A percentile compares a stretch with the other conserved stretches of the same genome.
Conservation (phyloP, 306 rosid genomes). For the Cicer judaicum region DNA sequence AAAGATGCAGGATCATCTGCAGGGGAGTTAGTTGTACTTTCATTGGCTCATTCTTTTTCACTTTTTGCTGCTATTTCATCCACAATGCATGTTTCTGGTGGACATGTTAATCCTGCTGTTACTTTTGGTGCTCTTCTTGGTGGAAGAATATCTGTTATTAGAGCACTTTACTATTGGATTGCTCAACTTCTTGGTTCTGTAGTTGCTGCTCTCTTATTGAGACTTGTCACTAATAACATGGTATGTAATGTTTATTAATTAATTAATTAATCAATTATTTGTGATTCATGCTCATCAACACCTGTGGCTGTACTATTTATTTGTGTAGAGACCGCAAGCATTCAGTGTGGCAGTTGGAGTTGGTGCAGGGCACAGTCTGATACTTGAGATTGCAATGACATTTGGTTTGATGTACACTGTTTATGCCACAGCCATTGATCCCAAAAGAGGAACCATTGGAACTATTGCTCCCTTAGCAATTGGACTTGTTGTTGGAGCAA, state of each 20-base stretch:
- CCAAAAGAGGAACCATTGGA: conserved; percentile 73
- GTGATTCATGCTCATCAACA: no score
- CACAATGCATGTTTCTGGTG: conserved; percentile 72
- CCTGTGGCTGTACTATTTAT: no score
- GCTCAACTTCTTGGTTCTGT: conserved; percentile 83
- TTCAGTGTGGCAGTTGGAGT: conserved; percentile 58
- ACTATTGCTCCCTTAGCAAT: conserved; percentile 76
- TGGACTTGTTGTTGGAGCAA: conserved; percentile 77
- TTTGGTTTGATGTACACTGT: conserved; percentile 76
- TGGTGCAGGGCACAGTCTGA: conserved; percentile 58
- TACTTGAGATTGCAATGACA: conserved; percentile 76
- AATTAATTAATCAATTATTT: no score
- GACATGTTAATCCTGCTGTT: conserved; percentile 85
- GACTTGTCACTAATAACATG: conserved; percentile 76
- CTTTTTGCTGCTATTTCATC: conserved; percentile 70
- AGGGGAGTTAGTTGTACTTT: conserved; percentile 53
- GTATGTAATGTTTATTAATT: neutral
- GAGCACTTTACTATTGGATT: conserved; percentile 71
- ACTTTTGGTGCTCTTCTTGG: conserved; percentile 85
- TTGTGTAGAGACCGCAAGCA: conserved; percentile 69
- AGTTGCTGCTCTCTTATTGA: conserved; percentile 72
- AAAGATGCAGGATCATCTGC: conserved; percentile 53
- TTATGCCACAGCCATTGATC: conserved; percentile 90
- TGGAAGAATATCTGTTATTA: conserved; percentile 71
- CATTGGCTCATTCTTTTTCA: conserved; percentile 71